Evolutionary conservation across 805 yeast species (phyloP), one percentile per base, ranked within the genome.

Genomic region (Pichia cephalocereana): DNA sequence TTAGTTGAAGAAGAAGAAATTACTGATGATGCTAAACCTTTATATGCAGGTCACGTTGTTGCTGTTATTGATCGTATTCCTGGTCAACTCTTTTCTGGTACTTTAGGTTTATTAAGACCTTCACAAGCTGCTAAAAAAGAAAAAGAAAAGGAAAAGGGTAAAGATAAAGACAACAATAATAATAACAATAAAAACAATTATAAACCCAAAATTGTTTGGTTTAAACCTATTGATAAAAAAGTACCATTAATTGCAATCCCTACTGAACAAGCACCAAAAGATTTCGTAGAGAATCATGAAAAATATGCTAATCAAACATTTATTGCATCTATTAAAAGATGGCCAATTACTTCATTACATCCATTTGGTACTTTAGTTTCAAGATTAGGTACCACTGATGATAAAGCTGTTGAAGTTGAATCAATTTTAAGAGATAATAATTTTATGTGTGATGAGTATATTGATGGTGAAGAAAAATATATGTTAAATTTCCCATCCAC

Each of bases 311-410:
- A 86, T 61, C 86, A 83, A 57, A 69, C 90, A 45, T 93, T 91
- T 62, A 91, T 93, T 52, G 97, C 98, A 0, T 85, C 96, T 1
- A 91, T 93, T 60, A 93, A 93, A 65, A 83, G 99, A 66, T 93
- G 99, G 99, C 99, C 99, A 61, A 93, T 93, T 66, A 93, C 99
- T 10, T 91, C 98, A 0, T 75, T 93, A 65, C 99, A 93, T 71
- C 99, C 99, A 6, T 93, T 93, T 62, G 99, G 99, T 58, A 89
- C 96, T 31, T 71, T 93, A 49, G 83, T 91, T 27, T 85, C 90
- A 42, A 86, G 86, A 57, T 71, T 93, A 52, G 99, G 99, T 26
- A 75, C 79, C 38, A 79, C 86, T 58, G 86, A 82, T 54, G 91
- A 83, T 53, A 76, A 81, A 3, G 70, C 75, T 23, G 86, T 91